Percentiles rank a stretch among this genome's conserved stretches.
These are phyloP conservation scores for Xylaria sp. DNA, from an alignment of 2,329 filamentous ascomycete species.

Conservation along the genomic window DNA sequence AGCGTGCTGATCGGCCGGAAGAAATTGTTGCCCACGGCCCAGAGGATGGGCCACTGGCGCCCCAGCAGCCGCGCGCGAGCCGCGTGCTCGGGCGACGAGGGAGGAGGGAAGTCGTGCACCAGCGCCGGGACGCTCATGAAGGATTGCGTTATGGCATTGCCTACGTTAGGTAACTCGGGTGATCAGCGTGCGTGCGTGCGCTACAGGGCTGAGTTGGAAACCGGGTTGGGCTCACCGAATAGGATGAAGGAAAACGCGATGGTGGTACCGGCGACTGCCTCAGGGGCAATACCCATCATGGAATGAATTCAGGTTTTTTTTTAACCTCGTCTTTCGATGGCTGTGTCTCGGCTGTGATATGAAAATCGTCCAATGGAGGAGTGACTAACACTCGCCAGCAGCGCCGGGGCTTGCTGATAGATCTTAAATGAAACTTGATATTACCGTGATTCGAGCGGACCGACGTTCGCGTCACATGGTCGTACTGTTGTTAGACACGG, in stretches of 20 bases:
- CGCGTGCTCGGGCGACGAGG: constrained; percentile 44
- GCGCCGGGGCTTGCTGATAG: background rate
- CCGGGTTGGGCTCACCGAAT: constrained; percentile 40
- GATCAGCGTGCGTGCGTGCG: constrained; percentile 5
- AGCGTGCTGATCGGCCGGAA: constrained; percentile 54
- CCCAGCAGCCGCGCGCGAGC: constrained; percentile 48
- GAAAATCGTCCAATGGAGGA: background rate
- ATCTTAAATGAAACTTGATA: background rate
- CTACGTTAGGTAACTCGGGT: constrained; percentile 33
- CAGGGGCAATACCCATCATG: constrained; percentile 22
- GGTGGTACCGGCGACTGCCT: constrained; percentile 47
- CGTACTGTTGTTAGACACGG: too few species aligned
- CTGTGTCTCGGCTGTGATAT: background rate
- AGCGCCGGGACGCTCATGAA: constrained; percentile 54
- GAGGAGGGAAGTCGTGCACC: constrained; percentile 48
- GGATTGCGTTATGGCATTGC: constrained; percentile 56
- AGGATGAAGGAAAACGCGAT: constrained; percentile 53
- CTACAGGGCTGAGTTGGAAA: background rate
- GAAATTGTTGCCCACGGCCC: constrained; percentile 53
- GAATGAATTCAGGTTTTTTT: background rate
- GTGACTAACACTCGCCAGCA: background rate
- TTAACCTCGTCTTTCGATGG: background rate
- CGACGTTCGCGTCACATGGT: background rate
- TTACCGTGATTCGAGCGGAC: constrained; percentile 3
- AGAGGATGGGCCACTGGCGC: constrained; percentile 53